Evolutionary conservation across 2,329 filamentous ascomycete genomes (phyloP).

Genomic region (Lachnellula suecica): DNA sequence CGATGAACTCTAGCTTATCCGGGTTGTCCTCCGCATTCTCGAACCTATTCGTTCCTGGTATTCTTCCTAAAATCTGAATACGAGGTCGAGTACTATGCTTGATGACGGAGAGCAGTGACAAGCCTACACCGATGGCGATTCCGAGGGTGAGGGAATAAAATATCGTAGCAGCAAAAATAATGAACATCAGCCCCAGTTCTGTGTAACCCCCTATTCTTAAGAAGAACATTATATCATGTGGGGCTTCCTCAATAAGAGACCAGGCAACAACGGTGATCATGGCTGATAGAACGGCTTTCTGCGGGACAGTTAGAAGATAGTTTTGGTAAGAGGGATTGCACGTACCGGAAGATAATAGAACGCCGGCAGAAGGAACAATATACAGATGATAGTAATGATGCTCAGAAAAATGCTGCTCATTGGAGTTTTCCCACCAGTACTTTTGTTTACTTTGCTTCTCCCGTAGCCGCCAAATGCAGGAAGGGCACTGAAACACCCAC

Average conservation of each 20-base stretch:
- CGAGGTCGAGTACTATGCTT: constrained; percentile 87
- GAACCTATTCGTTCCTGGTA: constrained; percentile 79
- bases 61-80: constrained; percentile 92
- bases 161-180: constrained; percentile 89
- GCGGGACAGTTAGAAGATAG: constrained; percentile 17
- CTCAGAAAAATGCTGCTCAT: constrained; percentile 91
- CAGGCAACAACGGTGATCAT: constrained; percentile 96
- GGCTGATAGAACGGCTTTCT: constrained; percentile 90
- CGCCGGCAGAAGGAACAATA: constrained; percentile 81
- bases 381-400: constrained; percentile 76
- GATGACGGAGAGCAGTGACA: constrained; percentile 87
- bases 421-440: constrained; percentile 86
- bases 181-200: constrained; percentile 81
- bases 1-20: constrained; percentile 79
- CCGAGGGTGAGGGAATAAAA: constrained; percentile 93
- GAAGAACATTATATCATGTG: constrained; percentile 91
- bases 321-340: constrained; percentile 24
- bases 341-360: constrained; percentile 94
- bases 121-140: constrained; percentile 88
- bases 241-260: constrained; percentile 92
- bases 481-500: constrained; percentile 87
- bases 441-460: constrained; percentile 90
- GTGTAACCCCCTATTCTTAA: constrained; percentile 79
- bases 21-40: constrained; percentile 79
- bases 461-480: constrained; percentile 96